Evolutionary conservation across 192 early-diverging fungal genomes (phyloP), one percentile per base, ranked within the genome.

Genomic region (Entomortierella beljakovae): DNA sequence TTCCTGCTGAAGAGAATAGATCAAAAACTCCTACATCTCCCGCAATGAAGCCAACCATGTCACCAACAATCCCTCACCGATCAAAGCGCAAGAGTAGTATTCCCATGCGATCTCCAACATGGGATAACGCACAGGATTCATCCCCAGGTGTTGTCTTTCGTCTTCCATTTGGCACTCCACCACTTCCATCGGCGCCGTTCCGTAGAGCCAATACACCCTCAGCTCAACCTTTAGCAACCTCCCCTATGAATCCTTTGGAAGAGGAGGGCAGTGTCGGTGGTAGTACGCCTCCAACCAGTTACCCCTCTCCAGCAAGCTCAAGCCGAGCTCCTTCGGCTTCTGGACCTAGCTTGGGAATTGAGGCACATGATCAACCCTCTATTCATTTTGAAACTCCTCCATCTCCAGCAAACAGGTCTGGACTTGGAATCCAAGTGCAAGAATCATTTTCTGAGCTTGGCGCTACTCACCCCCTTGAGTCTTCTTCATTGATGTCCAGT

Each of bases 41-140:
- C 20, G 40, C 34, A 8, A 25, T n/a, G 51, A 3, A 23, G 26
- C 38, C 38, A 22, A 29, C 48, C 8, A 11, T 55, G 32, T 42
- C 58, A 25, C 57, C 57, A 4, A 54, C 75, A 18, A 64, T 59
- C 33, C 60, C 29, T 8, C 16, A 54, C 11, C 65, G 75, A 46
- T 70, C 75, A 2, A 79, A 79, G 26, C 54, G 75, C 33, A 79
- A 79, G 68, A 70, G 61, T 23, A 63, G 67, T 46, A 62, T 79
- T 0, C 75, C 75, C 9, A 79, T 69, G 61, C 55, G 75, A 20
- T 69, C 75, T 1, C 75, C 75, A 2, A 65, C 61, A 16, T 56
- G 54, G 40, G 34, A 37, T 3, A 61, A 70, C 22, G 51, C 67
- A 7, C 75, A 65, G 38, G 75, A 79, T 13, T 28, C 34, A 6